phyloP scores from a whole-genome alignment of 2,329 filamentous ascomycete species.

The Scytalidium lignicola region DNA sequence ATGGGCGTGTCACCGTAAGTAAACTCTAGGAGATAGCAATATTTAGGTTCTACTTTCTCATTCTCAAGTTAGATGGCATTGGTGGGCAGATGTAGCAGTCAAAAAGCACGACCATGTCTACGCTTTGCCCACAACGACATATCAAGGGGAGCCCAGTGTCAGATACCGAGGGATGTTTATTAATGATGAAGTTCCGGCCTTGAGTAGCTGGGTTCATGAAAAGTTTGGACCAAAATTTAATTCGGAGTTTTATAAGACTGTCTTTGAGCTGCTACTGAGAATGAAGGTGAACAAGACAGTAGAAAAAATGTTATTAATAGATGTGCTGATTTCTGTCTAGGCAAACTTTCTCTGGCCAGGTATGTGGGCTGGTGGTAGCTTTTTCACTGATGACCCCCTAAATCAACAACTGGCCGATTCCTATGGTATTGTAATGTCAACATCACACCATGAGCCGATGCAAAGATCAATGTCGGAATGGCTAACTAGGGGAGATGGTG shows the following conservation, averaged over 20 bases:
- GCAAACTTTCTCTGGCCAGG: constrained; percentile 73
- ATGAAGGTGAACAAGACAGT: constrained; percentile 31
- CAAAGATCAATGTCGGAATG: constrained; percentile 53
- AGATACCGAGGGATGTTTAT: constrained; percentile 54
- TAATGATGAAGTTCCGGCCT: constrained; percentile 51
- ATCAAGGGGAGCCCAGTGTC: constrained; percentile 44
- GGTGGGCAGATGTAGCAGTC: constrained; percentile 47
- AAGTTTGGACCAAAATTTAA: constrained; percentile 38
- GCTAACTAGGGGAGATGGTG: constrained; percentile 43
- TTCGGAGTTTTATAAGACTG: constrained; percentile 57
- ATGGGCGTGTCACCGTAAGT: constrained; percentile 51
- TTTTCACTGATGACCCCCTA: constrained; percentile 60
- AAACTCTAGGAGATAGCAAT: background rate
- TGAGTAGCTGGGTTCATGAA: constrained; percentile 53
- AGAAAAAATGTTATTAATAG: no score
- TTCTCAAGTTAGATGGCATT: constrained; percentile 56
- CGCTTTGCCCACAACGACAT: constrained; percentile 37
- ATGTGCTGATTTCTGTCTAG: constrained; percentile 37
- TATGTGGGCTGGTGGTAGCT: constrained; percentile 61
- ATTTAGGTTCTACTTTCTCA: background rate
- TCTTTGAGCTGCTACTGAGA: constrained; percentile 65
- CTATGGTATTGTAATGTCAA: constrained; percentile 65
- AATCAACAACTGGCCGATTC: constrained; percentile 64
- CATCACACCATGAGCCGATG: constrained; percentile 69
- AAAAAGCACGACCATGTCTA: constrained; percentile 40